Percentiles rank a stretch among this genome's conserved stretches.
These are phyloP conservation scores for Aspergillus melleus DNA, from an alignment of 2,329 filamentous ascomycete species.

Conservation along the genomic window DNA sequence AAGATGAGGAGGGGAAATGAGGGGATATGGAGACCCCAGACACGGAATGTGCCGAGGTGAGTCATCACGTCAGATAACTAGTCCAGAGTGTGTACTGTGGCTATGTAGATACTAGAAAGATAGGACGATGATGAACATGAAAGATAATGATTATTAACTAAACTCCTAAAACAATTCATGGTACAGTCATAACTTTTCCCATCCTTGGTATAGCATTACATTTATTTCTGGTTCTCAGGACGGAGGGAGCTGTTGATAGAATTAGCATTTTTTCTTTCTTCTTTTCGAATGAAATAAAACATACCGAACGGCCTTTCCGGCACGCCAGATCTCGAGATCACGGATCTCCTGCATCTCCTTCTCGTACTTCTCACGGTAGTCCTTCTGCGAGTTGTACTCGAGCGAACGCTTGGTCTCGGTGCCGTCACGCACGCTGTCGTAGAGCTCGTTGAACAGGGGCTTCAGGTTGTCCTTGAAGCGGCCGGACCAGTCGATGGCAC, in stretches of 20 bases:
- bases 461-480: conserved; percentile 98
- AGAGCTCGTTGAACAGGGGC: conserved; percentile 97
- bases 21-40: background rate
- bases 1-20: background rate
- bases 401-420: conserved; percentile 94
- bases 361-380: conserved; percentile 98
- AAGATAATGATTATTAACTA: conserved; percentile 14
- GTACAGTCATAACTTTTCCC: conserved; percentile 39
- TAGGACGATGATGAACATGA: background rate
- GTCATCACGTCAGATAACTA: background rate
- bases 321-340: conserved; percentile 97
- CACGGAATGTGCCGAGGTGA: background rate
- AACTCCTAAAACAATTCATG: conserved; percentile 27
- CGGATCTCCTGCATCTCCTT: conserved; percentile 99
- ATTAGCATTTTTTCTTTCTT: conserved; percentile 6
- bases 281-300: conserved; percentile 28
- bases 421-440: conserved; percentile 87
- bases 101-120: too few species aligned
- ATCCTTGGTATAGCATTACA: conserved; percentile 28
- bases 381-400: conserved; percentile 91
- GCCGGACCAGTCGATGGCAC: conserved; percentile 97
- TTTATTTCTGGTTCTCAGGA: conserved; percentile 81
- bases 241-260: conserved; percentile 65
- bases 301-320: conserved; percentile 92
- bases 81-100: too few species aligned